phyloP scores from a whole-genome alignment of 495 filamentous ascomycete genomes.

The Aspergillus baeticus region DNA sequence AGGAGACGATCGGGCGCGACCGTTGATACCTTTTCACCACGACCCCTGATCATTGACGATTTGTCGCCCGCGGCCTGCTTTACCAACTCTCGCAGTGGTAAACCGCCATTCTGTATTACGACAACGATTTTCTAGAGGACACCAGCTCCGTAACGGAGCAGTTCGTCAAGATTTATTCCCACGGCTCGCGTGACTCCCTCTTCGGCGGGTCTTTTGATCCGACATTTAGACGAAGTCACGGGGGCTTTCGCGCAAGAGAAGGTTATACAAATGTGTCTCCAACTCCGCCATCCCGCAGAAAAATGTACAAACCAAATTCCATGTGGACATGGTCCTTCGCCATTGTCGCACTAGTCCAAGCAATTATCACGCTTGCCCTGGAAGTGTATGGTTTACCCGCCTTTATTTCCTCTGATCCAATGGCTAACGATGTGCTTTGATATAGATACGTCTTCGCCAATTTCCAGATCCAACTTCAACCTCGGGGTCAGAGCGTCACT shows the following conservation, averaged over 20 bases:
- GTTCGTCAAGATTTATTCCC: conserved; percentile 58
- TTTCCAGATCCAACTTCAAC: conserved; percentile 68
- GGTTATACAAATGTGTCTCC: conserved; percentile 45
- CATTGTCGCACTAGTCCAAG: conserved; percentile 70
- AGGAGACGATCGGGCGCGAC: conserved; percentile 3
- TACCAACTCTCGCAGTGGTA: conserved; percentile 26
- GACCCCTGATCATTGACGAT: neutral
- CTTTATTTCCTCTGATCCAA: neutral
- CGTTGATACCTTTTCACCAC: conserved; percentile 2
- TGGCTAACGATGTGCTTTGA: conserved; percentile 14
- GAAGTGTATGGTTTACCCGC: conserved; percentile 67
- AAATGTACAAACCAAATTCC: conserved; percentile 72
- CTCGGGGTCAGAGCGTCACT: conserved; percentile 33
- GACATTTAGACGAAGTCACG: conserved; percentile 42
- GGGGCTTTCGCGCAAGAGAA: conserved; percentile 57
- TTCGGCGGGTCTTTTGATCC: conserved; percentile 59
- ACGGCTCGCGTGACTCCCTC: conserved; percentile 63
- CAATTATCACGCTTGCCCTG: conserved; percentile 72
- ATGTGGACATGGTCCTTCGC: conserved; percentile 89
- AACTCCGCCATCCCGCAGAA: conserved; percentile 31
- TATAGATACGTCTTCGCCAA: conserved; percentile 48
- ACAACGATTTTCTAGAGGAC: conserved; percentile 24
- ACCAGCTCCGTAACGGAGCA: conserved; percentile 45
- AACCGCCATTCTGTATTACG: conserved; percentile 42
- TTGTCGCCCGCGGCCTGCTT: neutral